Conservation (phyloP, 1,284 basidiomycete genomes). For the Filobasidium uniguttulatum region DNA sequence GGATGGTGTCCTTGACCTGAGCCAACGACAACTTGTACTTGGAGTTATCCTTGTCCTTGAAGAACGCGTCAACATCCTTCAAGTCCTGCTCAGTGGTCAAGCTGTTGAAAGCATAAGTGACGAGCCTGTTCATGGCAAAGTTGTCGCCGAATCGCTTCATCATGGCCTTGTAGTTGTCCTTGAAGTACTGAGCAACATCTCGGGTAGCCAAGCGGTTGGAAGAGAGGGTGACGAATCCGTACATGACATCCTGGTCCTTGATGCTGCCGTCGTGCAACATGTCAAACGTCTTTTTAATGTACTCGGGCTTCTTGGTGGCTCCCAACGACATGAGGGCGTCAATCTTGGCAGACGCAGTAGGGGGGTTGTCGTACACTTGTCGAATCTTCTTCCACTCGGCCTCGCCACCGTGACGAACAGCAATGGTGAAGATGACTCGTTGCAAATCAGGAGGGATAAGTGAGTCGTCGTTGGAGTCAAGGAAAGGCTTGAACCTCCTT, state of each 20-base stretch:
- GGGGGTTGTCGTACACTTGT: slow-evolving; percentile 55
- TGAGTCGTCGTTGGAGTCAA: slow-evolving; percentile 61
- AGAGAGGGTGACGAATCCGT: slow-evolving; percentile 30
- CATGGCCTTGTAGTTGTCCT: slow-evolving; percentile 49
- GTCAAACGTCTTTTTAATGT: slow-evolving; percentile 47
- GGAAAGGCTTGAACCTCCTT: slow-evolving; percentile 57
- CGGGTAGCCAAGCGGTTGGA: slow-evolving; percentile 26
- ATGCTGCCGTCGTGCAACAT: slow-evolving; percentile 43
- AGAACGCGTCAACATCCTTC: slow-evolving; percentile 50
- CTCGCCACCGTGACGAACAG: slow-evolving; percentile 58
- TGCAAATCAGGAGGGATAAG: slow-evolving; percentile 66
- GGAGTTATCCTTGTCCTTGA: slow-evolving; percentile 34
- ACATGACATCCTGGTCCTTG: slow-evolving; percentile 50
- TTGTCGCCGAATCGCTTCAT: slow-evolving; percentile 58
- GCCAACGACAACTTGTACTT: slow-evolving; percentile 39
- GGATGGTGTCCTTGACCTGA: slow-evolving; percentile 44
- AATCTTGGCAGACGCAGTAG: slow-evolving; percentile 55
- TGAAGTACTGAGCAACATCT: slow-evolving; percentile 39
- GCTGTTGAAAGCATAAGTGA: slow-evolving; percentile 45
- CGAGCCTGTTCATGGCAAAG: slow-evolving; percentile 39
- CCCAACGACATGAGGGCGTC: slow-evolving; percentile 48
- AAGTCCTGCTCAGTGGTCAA: slow-evolving; percentile 59
- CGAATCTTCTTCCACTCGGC: slow-evolving; percentile 65
- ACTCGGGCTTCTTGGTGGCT: slow-evolving; percentile 31
- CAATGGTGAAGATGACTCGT: slow-evolving; percentile 32